Base-by-base conservation (phyloP, 495 filamentous ascomycete genomes). In the Aspergillus asperescens region DNA sequence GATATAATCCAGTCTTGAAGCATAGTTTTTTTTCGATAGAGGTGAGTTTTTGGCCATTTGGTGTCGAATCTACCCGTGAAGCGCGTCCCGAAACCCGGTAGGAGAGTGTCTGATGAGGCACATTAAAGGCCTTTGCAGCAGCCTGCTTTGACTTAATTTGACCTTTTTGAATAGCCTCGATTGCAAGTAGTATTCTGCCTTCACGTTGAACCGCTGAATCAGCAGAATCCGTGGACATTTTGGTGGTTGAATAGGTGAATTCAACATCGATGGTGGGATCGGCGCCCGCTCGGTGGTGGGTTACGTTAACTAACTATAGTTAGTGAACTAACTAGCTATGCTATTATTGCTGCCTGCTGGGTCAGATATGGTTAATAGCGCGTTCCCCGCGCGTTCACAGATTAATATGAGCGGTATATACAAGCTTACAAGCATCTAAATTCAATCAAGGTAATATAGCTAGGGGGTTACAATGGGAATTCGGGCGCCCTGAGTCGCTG, bases 401-500 rank as follows among this genome's bases (percentile, higher is more conserved):
- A n/a, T n/a, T n/a, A n/a, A n/a, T n/a, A n/a, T n/a, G n/a, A n/a
- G n/a, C n/a, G n/a, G n/a, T n/a, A n/a, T n/a, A n/a, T n/a, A n/a
- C n/a, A n/a, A n/a, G n/a, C n/a, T n/a, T n/a, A n/a, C n/a, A n/a
- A n/a, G n/a, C n/a, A n/a, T n/a, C 15, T 13, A 37, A 5, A 37
- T 37, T 37, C 15, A n/a, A n/a, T n/a, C n/a, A n/a, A n/a, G n/a
- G n/a, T n/a, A n/a, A n/a, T n/a, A n/a, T n/a, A n/a, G n/a, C n/a
- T n/a, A n/a, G n/a, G n/a, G n/a, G n/a, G n/a, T 24, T 45, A 54
- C 23, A 54, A 18, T 23, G 51, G 51, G 7, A 54, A 54, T 38
- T 12, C 3, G 5, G n/a, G 20, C 1, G 10, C 7, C 31, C 20
- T 24, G 9, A 47, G 40, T 20, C 34, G 42, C 24, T 31, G 13